These are phyloP conservation scores for Debaryomyces hansenii DNA, from an alignment of 805 yeast species.

Conservation along the genomic window DNA sequence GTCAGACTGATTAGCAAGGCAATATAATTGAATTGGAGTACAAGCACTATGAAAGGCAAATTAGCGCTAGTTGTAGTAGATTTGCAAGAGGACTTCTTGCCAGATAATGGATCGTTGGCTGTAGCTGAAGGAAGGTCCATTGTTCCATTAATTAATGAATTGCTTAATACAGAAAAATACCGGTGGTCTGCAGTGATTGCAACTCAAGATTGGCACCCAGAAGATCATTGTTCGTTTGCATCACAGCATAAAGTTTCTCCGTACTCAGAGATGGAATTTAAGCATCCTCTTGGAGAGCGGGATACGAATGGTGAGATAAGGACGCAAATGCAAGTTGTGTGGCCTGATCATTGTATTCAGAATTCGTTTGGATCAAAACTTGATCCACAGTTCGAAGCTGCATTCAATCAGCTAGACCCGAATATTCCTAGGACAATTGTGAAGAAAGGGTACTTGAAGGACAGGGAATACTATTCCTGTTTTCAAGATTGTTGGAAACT, in stretches of 20 bases:
- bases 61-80: slow-evolving; percentile 74
- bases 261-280: slow-evolving; percentile 48
- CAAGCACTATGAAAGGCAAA: background rate
- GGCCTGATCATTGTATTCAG: slow-evolving; percentile 95
- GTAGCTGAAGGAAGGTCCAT: slow-evolving; percentile 63
- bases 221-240: slow-evolving; percentile 79
- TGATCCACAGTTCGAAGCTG: slow-evolving; percentile 47
- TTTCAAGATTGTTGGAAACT: slow-evolving; percentile 77
- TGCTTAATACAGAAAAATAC: slow-evolving; percentile 40
- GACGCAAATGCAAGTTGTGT: slow-evolving; percentile 49
- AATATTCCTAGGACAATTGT: slow-evolving; percentile 45
- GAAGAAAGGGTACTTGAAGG: slow-evolving; percentile 68
- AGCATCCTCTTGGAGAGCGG: slow-evolving; percentile 45
- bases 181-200: slow-evolving; percentile 68
- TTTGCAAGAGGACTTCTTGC: slow-evolving; percentile 83
- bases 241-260: slow-evolving; percentile 56
- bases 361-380: slow-evolving; percentile 64
- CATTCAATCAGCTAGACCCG: slow-evolving; percentile 30
- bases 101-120: slow-evolving; percentile 75
- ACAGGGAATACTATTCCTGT: slow-evolving; percentile 86
- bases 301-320: slow-evolving; percentile 23
- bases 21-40: too few relatives aligned
- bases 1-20: too few relatives aligned
- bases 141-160: slow-evolving; percentile 49
- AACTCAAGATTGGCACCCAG: slow-evolving; percentile 90